A percentile compares a stretch with the other conserved stretches of the same genome.
These are phyloP conservation scores for Hyphopichia buzzinii DNA, from an alignment of 1,139 yeast species.

Conservation along the genomic window DNA sequence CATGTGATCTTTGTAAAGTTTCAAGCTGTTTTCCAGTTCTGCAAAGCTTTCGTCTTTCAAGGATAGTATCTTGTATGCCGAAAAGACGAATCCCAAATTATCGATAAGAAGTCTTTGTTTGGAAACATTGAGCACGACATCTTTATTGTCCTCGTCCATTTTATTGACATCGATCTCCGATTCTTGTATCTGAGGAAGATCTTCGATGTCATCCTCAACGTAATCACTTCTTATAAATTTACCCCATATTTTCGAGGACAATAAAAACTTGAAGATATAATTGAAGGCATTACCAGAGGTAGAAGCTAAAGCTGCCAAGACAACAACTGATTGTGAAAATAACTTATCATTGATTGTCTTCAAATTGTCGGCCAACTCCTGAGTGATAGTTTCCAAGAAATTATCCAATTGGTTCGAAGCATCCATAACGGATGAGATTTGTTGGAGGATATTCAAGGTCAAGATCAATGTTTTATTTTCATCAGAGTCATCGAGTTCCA, in stretches of 20 bases:
- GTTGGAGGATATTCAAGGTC: slow-evolving; percentile 48
- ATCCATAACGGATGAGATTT: slow-evolving; percentile 31
- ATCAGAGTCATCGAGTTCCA: slow-evolving; percentile 32
- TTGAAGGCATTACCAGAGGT: slow-evolving; percentile 41
- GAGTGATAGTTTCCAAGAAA: slow-evolving; percentile 40
- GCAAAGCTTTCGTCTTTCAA: slow-evolving; percentile 2
- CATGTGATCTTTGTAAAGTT: slow-evolving; percentile 58
- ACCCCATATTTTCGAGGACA: slow-evolving; percentile 37
- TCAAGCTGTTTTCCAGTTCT: slow-evolving; percentile 12
- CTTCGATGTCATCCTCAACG: slow-evolving; percentile 10
- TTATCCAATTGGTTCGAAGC: slow-evolving; percentile 23
- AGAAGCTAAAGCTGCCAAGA: slow-evolving; percentile 57
- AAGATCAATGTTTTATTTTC: slow-evolving; percentile 41
- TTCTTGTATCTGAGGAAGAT: slow-evolving; percentile 6
- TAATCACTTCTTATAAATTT: slow-evolving; percentile 27
- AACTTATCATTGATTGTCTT: slow-evolving; percentile 50
- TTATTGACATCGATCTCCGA: slow-evolving; percentile 17
- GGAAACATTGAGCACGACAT: slow-evolving; percentile 42
- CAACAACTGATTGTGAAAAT: slow-evolving; percentile 56
- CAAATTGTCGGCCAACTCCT: slow-evolving; percentile 60
- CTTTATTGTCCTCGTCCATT: slow-evolving; percentile 8
- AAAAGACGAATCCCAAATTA: slow-evolving; percentile 54
- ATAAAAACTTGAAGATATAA: slow-evolving; percentile 36
- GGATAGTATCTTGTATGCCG: slow-evolving; percentile 22
- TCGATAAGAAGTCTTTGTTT: slow-evolving; percentile 62